Evolutionary conservation across 305 asterid genomes (phyloP), one percentile per base, ranked within the genome.

Genomic region (Ilex paraguariensis): DNA sequence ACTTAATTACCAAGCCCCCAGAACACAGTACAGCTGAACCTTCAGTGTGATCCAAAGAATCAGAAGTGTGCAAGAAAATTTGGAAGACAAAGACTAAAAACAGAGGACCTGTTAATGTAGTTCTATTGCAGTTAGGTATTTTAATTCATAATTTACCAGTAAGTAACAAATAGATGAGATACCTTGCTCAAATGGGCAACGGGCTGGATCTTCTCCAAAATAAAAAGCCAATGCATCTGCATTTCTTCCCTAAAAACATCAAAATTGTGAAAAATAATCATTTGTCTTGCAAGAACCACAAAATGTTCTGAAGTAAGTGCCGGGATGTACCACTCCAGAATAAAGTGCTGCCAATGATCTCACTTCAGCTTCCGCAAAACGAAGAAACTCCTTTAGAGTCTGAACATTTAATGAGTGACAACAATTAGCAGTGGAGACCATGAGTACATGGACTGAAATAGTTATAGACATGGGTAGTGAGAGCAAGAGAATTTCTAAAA

Each of bases 161-260:
- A 33, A 14, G 63, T 6, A n/a, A 52, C 42, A 36, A 7, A 46
- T 13, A 31, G 31, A 36, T 30, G 30, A 31, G 65, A 44, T 78
- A 91, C 98, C 98, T 87, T 88, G 96, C 73, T 88, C 98, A 57
- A 87, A 91, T 1, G 95, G 88, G 79, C 88, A 83, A 63, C 95
- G 91, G 36, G 86, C 82, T 30, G 98, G 95, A 76, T 84, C 95
- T 79, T 91, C 98, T 66, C 95, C 93, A 32, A 91, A 91, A 73
- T 91, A 88, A 53, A 68, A 70, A 58, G 92, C 87, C 78, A 91
- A 58, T 4, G 95, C 87, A 78, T 91, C 97, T n/a, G 92, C 93
- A 68, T 86, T 84, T 64, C 81, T 74, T 51, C 96, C 97, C 97
- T 91, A 68, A 16, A 70, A 36, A 75, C 60, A 50, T 59, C 61